Conservation (phyloP, 192 early-diverging fungal genomes). For the Umbelopsis vinacea region DNA sequence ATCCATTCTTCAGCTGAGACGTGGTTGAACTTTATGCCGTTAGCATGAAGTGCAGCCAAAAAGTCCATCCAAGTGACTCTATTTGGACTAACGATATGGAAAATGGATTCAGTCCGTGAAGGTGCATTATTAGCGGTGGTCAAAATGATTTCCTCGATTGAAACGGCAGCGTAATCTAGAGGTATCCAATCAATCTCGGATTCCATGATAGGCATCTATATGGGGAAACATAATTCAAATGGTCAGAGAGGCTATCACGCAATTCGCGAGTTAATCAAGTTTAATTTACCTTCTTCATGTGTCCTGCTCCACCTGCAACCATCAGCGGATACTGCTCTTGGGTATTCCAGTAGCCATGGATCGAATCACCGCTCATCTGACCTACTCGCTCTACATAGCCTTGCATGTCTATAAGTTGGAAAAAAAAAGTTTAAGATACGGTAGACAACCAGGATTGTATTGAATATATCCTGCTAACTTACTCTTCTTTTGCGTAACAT, state of each 20-base stretch:
- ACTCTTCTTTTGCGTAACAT: conserved; percentile 28
- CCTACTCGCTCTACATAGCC: conserved; percentile 35
- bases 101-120: not conserved
- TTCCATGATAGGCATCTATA: conserved; percentile 32
- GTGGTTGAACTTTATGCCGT: conserved; percentile 28
- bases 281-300: conserved; percentile 30
- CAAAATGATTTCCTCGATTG: conserved; percentile 35
- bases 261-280: too few relatives aligned
- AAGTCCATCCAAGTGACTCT: conserved; percentile 25
- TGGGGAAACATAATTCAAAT: too few relatives aligned
- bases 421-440: not conserved
- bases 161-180: conserved; percentile 29
- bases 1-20: conserved; percentile 31
- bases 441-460: not conserved
- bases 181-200: conserved; percentile 41
- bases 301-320: conserved; percentile 30
- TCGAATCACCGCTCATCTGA: conserved; percentile 38
- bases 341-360: conserved; percentile 39
- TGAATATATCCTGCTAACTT: not conserved
- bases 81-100: conserved; percentile 38
- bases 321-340: conserved; percentile 32
- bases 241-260: too few relatives aligned
- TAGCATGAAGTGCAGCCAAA: conserved; percentile 18
- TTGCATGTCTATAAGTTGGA: conserved; percentile 4
- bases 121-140: not conserved